Evolutionary conservation across 768 basidiomycete genomes (phyloP).

Genomic region (Sarcomyxa edulis): DNA sequence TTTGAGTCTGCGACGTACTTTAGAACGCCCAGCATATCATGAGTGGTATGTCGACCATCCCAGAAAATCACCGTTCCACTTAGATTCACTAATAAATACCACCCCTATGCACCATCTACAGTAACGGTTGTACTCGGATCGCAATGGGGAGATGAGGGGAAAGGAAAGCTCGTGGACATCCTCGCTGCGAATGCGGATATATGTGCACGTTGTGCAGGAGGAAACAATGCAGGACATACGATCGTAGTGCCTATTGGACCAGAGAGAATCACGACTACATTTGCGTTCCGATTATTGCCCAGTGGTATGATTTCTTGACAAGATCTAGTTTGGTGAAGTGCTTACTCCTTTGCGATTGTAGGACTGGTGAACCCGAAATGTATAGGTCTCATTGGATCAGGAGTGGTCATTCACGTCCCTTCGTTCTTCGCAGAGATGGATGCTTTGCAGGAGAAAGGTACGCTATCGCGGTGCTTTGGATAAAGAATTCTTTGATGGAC

Average conservation of each 20-base stretch:
- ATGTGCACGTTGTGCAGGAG: conserved; percentile 95
- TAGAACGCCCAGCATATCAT: too few species aligned
- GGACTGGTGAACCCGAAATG: conserved; percentile 86
- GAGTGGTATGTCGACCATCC: too few species aligned
- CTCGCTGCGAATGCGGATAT: conserved; percentile 85
- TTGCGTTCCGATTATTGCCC: conserved; percentile 93
- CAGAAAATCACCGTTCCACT: too few species aligned
- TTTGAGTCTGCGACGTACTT: too few species aligned
- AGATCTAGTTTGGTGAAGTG: conserved; percentile 3
- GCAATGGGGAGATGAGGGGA: conserved; percentile 93
- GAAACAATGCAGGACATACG: conserved; percentile 98
- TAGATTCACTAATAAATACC: too few species aligned
- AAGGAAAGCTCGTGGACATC: conserved; percentile 96
- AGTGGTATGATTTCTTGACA: conserved; percentile 54
- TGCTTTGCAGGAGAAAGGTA: conserved; percentile 78
- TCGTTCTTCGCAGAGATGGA: conserved; percentile 94
- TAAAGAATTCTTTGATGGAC: neutral
- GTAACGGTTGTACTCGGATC: conserved; percentile 77
- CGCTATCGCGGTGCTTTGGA: conserved; percentile 7
- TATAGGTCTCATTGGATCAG: conserved; percentile 84
- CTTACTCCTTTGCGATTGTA: conserved; percentile 18
- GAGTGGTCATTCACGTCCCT: conserved; percentile 95
- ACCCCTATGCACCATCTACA: too few species aligned
- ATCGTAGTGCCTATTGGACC: conserved; percentile 78
- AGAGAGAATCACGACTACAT: conserved; percentile 72